phyloP scores from a whole-genome alignment of 2,329 filamentous ascomycete species.

The Pseudocercospora ulei region DNA sequence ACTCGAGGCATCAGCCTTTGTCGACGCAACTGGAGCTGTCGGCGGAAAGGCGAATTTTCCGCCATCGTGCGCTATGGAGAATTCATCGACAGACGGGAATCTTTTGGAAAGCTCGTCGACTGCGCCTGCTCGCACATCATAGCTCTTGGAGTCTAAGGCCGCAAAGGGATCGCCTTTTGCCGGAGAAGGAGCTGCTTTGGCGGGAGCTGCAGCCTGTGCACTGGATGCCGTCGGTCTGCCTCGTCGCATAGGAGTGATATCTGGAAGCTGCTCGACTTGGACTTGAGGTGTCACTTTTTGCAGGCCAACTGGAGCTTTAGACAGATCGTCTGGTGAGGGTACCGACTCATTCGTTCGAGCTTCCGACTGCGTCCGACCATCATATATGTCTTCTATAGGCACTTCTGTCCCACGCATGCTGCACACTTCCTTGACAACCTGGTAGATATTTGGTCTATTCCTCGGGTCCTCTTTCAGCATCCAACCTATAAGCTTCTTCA shows the following conservation, averaged over 20 bases:
- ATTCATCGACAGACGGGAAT: constrained; percentile 88
- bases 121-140: constrained; percentile 41
- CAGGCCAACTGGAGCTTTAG: constrained; percentile 52
- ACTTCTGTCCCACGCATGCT: constrained; percentile 74
- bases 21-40: constrained; percentile 32
- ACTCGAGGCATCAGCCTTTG: constrained; percentile 42
- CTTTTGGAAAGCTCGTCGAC: constrained; percentile 72
- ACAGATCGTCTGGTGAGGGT: constrained; percentile 45
- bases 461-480: constrained; percentile 82
- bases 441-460: constrained; percentile 81
- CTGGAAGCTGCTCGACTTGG: constrained; percentile 64
- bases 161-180: constrained; percentile 80
- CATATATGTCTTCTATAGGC: constrained; percentile 68
- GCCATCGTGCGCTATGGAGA: constrained; percentile 71
- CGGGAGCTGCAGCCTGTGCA: constrained; percentile 36
- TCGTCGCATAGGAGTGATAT: constrained; percentile 87
- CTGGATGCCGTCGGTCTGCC: constrained; percentile 51
- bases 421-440: constrained; percentile 78
- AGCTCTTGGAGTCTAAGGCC: constrained; percentile 63
- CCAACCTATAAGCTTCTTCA: constrained; percentile 82
- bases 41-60: constrained; percentile 20
- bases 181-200: constrained; percentile 53
- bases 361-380: constrained; percentile 54
- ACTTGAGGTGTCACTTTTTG: constrained; percentile 68
- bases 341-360: constrained; percentile 51